Evolutionary conservation across 2,329 filamentous ascomycete genomes (phyloP), one percentile per base, ranked within the genome.

Genomic region (Botrytis sinoallii): DNA sequence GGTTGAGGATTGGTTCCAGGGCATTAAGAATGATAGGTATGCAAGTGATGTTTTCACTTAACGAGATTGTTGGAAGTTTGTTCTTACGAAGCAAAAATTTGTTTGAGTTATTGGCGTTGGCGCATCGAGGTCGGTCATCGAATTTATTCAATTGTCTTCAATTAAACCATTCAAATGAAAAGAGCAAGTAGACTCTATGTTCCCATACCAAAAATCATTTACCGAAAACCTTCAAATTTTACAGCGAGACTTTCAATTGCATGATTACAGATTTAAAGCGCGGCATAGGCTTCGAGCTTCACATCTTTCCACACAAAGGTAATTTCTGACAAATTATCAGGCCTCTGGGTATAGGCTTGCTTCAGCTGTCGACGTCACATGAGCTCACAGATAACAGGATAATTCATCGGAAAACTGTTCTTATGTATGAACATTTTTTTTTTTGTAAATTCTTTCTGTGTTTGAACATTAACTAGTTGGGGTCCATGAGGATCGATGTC

Each of bases 41-140:
- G 71, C 74, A 29, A 73, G 69, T 52, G 74, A 75, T 75, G 70
- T 75, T 3, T 75, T 75, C 57, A 52, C 64, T 46, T 73, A 35
- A 55, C 52, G 35, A 10, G 16, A 14, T 57, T 5, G 25, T 16
- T 63, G 20, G 22, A 61, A 40, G 38, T 16, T 38, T n/a, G 8
- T 4, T 63, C 25, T 16, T 7, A 42, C 3, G 25, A 38, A 2
- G 12, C 18, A 42, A 63, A 4, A 63, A 18, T 18, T 25, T n/a
- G 59, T 61, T 61, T n/a, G 12, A 40, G 6, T 7, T 9, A 25
- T 42, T 42, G 38, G 60, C 25, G 25, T 61, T 38, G 16, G 32
- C 32, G 22, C 12, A 20, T 25, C 0, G 18, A 61, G 35, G 32
- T 38, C 59, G 22, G 20, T 61, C 16, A 38, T 61, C 10, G 10